A percentile compares a stretch with the other conserved stretches of the same genome.
phyloP scores from a whole-genome alignment of 768 basidiomycete species.

The Daedaleopsis sinensis region DNA sequence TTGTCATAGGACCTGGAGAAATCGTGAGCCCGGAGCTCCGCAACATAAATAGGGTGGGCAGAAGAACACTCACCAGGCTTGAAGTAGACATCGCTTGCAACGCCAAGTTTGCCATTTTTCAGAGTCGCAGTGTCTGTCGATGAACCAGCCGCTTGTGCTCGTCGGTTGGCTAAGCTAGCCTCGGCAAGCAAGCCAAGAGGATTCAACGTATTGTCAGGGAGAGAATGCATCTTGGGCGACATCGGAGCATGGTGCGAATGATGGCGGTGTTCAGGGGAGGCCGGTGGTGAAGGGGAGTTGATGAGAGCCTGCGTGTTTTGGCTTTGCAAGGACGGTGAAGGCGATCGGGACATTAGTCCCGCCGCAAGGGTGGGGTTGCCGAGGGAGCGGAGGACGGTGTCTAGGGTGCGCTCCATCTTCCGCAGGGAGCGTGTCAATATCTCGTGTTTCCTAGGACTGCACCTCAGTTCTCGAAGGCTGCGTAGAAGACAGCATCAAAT shows the following conservation, averaged over 20 bases:
- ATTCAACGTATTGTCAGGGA: conserved; percentile 92
- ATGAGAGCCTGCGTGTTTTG: conserved; percentile 59
- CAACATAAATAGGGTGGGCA: conserved; percentile 1
- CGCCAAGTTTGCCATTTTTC: conserved; percentile 54
- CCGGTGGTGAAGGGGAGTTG: conserved; percentile 34
- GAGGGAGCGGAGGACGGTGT: conserved; percentile 87
- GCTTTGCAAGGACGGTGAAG: conserved; percentile 62
- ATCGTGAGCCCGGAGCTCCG: neutral
- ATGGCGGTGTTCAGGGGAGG: conserved; percentile 45
- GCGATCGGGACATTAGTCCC: conserved; percentile 81
- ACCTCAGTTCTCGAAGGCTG: conserved; percentile 26
- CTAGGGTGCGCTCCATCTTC: conserved; percentile 93
- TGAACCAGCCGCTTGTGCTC: conserved; percentile 47
- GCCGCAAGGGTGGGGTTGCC: conserved; percentile 80
- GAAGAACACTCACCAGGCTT: conserved; percentile 67
- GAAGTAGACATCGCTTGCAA: conserved; percentile 89
- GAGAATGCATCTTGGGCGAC: conserved; percentile 86
- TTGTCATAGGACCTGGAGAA: conserved; percentile 78
- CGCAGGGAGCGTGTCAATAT: conserved; percentile 77
- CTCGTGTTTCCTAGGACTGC: conserved; percentile 74
- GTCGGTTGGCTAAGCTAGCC: conserved; percentile 77
- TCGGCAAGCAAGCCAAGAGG: conserved; percentile 93
- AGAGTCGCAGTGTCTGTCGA: conserved; percentile 14
- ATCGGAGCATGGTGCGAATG: conserved; percentile 35
- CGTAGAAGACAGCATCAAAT: conserved; percentile 19